Percentiles rank a stretch among this genome's conserved stretches.
These are phyloP conservation scores for Medicago ruthenica DNA, from an alignment of 306 rosid species.

Conservation along the genomic window DNA sequence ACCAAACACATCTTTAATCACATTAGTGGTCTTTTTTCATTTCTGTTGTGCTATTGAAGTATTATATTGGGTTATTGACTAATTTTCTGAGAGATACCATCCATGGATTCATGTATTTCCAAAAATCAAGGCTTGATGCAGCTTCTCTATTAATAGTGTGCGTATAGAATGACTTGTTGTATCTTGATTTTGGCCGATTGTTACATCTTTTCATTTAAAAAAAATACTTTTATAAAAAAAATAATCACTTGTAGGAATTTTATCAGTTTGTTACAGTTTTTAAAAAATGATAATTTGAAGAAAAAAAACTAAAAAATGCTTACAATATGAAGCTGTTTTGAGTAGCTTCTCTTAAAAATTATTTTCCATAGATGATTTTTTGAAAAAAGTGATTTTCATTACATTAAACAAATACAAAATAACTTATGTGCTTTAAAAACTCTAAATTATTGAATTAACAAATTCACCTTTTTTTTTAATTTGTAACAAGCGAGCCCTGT, in stretches of 20 bases:
- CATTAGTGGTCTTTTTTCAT: conserved; percentile 20
- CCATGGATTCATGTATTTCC: conserved; percentile 23
- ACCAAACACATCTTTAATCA: conserved; percentile 9
- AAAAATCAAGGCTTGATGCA: conserved; percentile 1
- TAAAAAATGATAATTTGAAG: not conserved
- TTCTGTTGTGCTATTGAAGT: conserved; percentile 17
- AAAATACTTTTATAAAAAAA: no score
- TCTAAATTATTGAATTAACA: not conserved
- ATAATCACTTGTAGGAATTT: not conserved
- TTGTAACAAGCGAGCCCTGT: not conserved
- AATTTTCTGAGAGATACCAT: conserved; percentile 15
- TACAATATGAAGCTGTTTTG: not conserved
- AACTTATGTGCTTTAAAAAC: not conserved
- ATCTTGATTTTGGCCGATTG: not conserved
- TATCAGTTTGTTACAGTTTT: not conserved
- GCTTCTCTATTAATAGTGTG: not conserved
- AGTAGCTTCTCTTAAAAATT: not conserved
- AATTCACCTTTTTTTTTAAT: not conserved
- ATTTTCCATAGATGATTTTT: not conserved
- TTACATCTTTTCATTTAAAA: not conserved
- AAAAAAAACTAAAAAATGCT: not conserved
- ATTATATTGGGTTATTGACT: conserved; percentile 25
- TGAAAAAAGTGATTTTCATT: not conserved
- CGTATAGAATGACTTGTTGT: not conserved
- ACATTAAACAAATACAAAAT: not conserved